Percentiles rank a stretch among this genome's conserved stretches.
These are phyloP conservation scores for Ammopiptanthus mongolicus DNA, from an alignment of 306 rosid genomes.

Conservation along the genomic window DNA sequence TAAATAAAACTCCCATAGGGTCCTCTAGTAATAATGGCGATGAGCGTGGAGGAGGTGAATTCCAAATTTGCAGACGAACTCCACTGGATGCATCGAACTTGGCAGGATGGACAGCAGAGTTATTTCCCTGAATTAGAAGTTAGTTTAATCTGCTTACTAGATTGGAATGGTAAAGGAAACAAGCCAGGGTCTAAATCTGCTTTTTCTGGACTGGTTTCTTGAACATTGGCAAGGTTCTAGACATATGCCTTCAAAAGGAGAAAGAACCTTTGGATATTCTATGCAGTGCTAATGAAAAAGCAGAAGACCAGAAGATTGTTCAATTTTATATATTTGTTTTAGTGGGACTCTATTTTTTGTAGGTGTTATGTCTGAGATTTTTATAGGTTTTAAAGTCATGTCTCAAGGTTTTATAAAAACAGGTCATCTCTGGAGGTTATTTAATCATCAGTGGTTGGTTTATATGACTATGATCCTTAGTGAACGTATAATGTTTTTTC, in stretches of 20 bases:
- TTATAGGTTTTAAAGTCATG: not conserved
- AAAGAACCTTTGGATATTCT: not conserved
- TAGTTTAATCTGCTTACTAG: constrained; percentile 11
- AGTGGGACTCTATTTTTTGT: not conserved
- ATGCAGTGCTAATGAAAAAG: not conserved
- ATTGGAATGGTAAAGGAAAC: constrained; percentile 6
- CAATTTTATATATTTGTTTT: not conserved
- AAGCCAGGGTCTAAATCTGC: not conserved
- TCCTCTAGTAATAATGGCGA: not conserved
- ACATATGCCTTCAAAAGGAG: not conserved
- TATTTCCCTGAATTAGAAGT: not conserved
- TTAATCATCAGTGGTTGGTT: not conserved
- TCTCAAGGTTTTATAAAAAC: not conserved
- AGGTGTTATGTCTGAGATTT: not conserved
- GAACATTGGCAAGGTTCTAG: not conserved
- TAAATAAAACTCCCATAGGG: not conserved
- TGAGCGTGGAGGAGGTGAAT: not conserved
- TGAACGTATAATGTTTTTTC: not conserved
- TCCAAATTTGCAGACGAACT: not conserved
- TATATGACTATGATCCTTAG: not conserved
- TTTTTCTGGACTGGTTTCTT: not conserved
- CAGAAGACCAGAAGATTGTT: not conserved
- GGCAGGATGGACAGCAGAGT: not conserved
- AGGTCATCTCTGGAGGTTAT: not conserved
- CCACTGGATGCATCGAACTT: not conserved